Base-by-base conservation (phyloP, 2,329 filamentous ascomycete species). In the Diplodia corticola region DNA sequence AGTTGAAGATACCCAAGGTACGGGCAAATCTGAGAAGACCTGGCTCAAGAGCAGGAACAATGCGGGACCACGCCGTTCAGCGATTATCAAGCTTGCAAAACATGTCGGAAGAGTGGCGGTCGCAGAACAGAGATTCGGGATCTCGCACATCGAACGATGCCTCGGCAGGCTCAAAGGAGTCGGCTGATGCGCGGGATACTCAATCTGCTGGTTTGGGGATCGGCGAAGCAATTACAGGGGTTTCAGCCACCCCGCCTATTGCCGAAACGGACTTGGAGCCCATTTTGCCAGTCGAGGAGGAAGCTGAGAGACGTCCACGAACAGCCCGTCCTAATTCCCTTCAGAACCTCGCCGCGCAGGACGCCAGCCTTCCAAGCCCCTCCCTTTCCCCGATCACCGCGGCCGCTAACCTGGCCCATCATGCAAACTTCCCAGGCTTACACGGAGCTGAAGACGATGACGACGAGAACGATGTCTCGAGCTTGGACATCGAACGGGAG, bases 311-410 rank as follows among this genome's bases (percentile, higher is more conserved):
- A 40, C 57, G 57, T 24, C 26, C 66, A 9, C 67, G 69, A 28
- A 63, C 66, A 20, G 68, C 73, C 50, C 74, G 81, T 63, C 80
- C 84, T 12, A 80, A 80, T 40, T 79, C 79, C 55, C 83, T 93
- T 59, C 89, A 93, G 72, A 90, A 88, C 54, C 85, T 89, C 64
- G 87, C 88, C 66, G 88, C 89, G 46, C 91, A 95, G 76, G 94
- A 97, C 81, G 92, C 92, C 69, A 97, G 92, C 78, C 83, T 99
- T 68, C 95, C 95, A 63, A 99, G 95, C 76, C 95, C 95, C 37
- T 93, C 95, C 73, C 81, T 99, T 66, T 99, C 95, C 28, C 95
- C 95, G 4, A 88, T 90, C 46, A 96, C 94, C 5, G 86, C 96
- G 67, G 92, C 91, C 71, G 91, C 94, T 71, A 83, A 83, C 74